A percentile compares a stretch with the other conserved stretches of the same genome.
Evolutionary conservation across 257 asterid species (phyloP).

Genomic region (Solanum arcanum): DNA sequence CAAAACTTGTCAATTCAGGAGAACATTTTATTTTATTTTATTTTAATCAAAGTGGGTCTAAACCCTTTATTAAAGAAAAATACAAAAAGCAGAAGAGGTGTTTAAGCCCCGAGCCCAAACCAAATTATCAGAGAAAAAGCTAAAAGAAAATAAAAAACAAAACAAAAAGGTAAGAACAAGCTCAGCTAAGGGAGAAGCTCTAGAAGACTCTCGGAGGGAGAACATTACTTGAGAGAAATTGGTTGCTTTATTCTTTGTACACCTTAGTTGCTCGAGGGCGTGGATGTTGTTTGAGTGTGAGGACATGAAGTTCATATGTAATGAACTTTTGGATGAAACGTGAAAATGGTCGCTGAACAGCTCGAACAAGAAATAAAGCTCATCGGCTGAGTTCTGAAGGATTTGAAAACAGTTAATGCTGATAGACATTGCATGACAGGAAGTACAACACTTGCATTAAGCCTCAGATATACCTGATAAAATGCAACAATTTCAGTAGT

Average conservation of each 20-base stretch:
- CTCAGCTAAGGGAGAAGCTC: background rate
- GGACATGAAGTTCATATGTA: slow-evolving; percentile 63
- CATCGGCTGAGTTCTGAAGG: slow-evolving; percentile 84
- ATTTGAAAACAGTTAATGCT: background rate
- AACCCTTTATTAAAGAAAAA: background rate
- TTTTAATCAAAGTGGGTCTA: background rate
- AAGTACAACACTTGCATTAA: background rate
- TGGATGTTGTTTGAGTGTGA: slow-evolving; percentile 78
- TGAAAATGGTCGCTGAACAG: slow-evolving; percentile 79
- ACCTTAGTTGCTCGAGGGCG: slow-evolving; percentile 68
- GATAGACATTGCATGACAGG: background rate
- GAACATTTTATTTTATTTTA: background rate
- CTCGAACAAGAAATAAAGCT: slow-evolving; percentile 75
- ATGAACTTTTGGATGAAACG: slow-evolving; percentile 59
- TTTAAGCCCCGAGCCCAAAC: background rate
- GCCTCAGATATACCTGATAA: slow-evolving; percentile 53
- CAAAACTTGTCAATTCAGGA: background rate
- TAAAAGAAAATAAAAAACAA: background rate
- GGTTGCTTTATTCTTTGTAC: slow-evolving; percentile 59
- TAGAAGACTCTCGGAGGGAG: background rate
- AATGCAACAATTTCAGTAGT: slow-evolving; percentile 82
- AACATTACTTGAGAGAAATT: slow-evolving; percentile 65
- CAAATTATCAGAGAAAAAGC: background rate
- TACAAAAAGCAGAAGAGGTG: background rate
- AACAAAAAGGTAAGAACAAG: background rate